Conservation (phyloP, 495 filamentous ascomycete genomes). For the Geopyxis carbonaria region DNA sequence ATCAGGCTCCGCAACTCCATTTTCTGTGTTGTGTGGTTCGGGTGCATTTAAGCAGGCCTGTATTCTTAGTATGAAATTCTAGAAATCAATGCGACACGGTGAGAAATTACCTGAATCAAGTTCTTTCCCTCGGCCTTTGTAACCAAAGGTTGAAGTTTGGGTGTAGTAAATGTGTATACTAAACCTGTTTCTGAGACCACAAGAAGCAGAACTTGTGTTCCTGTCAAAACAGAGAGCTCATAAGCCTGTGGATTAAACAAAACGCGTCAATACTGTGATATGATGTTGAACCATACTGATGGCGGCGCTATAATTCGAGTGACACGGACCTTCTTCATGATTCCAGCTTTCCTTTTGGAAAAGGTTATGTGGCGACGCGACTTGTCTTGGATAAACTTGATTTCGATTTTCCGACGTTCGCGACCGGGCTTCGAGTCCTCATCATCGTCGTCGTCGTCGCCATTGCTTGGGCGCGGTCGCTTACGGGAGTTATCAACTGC, state of each 20-base stretch:
- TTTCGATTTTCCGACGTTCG: conserved; percentile 98
- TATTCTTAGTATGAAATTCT: conserved; percentile 18
- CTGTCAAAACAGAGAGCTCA: conserved; percentile 91
- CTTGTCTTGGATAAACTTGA: conserved; percentile 99
- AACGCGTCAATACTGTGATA: conserved; percentile 22
- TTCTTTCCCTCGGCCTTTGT: conserved; percentile 99
- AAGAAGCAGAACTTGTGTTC: conserved; percentile 90
- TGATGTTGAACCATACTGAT: conserved; percentile 5
- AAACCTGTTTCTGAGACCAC: conserved; percentile 97
- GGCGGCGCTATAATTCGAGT: conserved; percentile 3
- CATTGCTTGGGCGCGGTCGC: conserved; percentile 57
- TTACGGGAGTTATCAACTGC: conserved; percentile 58
- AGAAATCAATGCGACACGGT: conserved; percentile 5
- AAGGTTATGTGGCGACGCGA: conserved; percentile 99
- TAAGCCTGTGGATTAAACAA: conserved; percentile 51
- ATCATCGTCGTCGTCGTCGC: conserved; percentile 80
- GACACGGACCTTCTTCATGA: conserved; percentile 96
- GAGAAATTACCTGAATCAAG: conserved; percentile 71
- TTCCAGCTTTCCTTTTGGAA: conserved; percentile 98
- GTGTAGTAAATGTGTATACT: conserved; percentile 98
- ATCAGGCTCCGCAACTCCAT: conserved; percentile 63
- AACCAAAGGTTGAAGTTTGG: conserved; percentile 95
- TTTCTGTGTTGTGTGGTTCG: conserved; percentile 70
- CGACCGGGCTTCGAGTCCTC: conserved; percentile 94
- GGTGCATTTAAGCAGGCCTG: conserved; percentile 95